Base-by-base conservation (phyloP, 352 stramenopile genomes). In the Aphanomyces invadans region DNA sequence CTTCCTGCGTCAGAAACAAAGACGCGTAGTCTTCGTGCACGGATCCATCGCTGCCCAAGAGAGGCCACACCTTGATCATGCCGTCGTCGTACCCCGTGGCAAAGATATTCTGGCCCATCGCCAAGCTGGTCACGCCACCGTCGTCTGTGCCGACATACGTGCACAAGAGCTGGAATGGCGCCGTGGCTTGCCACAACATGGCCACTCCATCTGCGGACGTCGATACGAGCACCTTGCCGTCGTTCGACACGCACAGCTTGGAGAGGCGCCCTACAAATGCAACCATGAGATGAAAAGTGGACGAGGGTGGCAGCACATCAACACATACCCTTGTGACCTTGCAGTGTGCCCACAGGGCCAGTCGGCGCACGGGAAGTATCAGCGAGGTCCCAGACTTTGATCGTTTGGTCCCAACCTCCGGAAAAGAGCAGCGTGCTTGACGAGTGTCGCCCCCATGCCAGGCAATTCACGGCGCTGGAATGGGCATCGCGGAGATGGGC, bases 71-170 rank as follows among this genome's bases (percentile, higher is more conserved):
- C 17, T 53, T 52, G 38, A 70, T 65, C 63, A 70, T 70, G 11
- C 63, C 63, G 44, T 70, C 63, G 33, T 70, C 63, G 32, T 65
- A 70, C 5, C 63, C 63, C 31, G 63, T 70, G 25, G 56, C 63
- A 54, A 70, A 52, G 29, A 70, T 56, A 21, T 26, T 44, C n/a
- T 33, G 51, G 19, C 63, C 63, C 26, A 65, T 53, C 17, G 63
- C 63, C 7, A 70, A 31, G 55, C 51, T 65, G 25, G 17, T 56
- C 3, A 53, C 28, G 29, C 52, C 63, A 31, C 63, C 63, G 26
- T 70, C 63, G 3, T 26, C 25, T 0, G 63, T 23, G 3, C 63
- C 51, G 38, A 62, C 53, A 25, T 70, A 70, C 45, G 63, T 65
- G 56, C 63, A 70, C n/a, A 70, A 52, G 12, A 70, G 52, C 39